Evolutionary conservation across 2,329 filamentous ascomycete genomes (phyloP).

Genomic region (Cladosporium cucumerinum): DNA sequence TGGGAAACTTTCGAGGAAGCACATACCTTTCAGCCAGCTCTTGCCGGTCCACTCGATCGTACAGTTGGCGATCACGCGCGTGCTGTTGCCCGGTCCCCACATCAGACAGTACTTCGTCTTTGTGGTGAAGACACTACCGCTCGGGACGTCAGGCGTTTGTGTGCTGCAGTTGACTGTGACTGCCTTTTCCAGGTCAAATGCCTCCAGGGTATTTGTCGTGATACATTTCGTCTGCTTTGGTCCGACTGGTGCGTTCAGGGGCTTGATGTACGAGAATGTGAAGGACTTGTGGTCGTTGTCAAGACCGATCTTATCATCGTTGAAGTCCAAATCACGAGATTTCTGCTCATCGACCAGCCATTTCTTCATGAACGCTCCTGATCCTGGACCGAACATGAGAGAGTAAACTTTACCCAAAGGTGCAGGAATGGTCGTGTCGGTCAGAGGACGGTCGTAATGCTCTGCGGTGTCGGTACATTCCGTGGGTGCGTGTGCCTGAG

Average conservation of each 20-base stretch:
- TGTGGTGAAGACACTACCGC: constrained; percentile 82
- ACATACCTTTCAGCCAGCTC: constrained; percentile 90
- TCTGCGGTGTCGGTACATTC: constrained; percentile 74
- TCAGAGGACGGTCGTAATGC: constrained; percentile 82
- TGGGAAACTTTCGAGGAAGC: neutral
- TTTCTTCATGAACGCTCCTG: constrained; percentile 76
- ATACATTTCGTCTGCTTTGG: constrained; percentile 94
- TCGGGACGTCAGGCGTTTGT: constrained; percentile 91
- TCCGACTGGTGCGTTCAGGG: constrained; percentile 76
- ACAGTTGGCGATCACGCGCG: constrained; percentile 81
- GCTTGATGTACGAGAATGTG: constrained; percentile 86
- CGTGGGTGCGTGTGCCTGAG: constrained; percentile 75
- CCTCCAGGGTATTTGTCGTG: constrained; percentile 78
- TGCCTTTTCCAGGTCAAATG: constrained; percentile 80
- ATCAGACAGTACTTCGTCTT: constrained; percentile 94
- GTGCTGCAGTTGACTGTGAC: constrained; percentile 79
- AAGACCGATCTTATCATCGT: constrained; percentile 73
- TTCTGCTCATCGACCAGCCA: constrained; percentile 87
- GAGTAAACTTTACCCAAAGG: constrained; percentile 90
- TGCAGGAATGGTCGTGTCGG: constrained; percentile 80
- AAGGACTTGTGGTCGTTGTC: constrained; percentile 68
- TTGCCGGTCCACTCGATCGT: constrained; percentile 95
- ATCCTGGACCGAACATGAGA: constrained; percentile 78
- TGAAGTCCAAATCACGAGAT: constrained; percentile 79
- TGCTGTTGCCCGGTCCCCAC: constrained; percentile 85